Percentiles rank a stretch among this genome's conserved stretches.
phyloP scores from a whole-genome alignment of 805 yeast genomes.

The Metschnikowia kunwiensis region DNA sequence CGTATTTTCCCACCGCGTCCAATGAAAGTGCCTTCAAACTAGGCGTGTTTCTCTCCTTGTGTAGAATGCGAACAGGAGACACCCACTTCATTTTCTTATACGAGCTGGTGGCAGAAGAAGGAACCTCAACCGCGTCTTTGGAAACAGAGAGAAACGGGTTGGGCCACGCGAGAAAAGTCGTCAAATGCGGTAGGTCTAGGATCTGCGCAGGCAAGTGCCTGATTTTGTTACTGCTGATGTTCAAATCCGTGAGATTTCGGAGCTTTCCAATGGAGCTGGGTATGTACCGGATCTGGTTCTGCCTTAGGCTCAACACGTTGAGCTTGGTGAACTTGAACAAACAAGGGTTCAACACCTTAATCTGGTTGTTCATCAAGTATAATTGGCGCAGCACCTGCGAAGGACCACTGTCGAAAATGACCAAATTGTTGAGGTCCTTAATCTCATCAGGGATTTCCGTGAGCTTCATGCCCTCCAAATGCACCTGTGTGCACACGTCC shows the following conservation, averaged over 20 bases:
- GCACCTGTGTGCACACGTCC: slow-evolving; percentile 40
- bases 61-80: slow-evolving; percentile 27
- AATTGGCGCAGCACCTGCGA: slow-evolving; percentile 39
- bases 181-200: slow-evolving; percentile 41
- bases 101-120: slow-evolving; percentile 1
- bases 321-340: slow-evolving; percentile 50
- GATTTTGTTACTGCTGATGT: slow-evolving; percentile 50
- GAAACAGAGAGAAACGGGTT: slow-evolving; percentile 39
- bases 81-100: slow-evolving; percentile 13
- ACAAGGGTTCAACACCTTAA: slow-evolving; percentile 47
- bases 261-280: slow-evolving; percentile 22
- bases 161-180: slow-evolving; percentile 53
- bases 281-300: slow-evolving; percentile 31
- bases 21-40: slow-evolving; percentile 48
- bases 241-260: slow-evolving; percentile 44
- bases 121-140: slow-evolving; percentile 24
- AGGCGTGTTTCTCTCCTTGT: slow-evolving; percentile 30
- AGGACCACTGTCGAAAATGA: slow-evolving; percentile 34
- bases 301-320: slow-evolving; percentile 51
- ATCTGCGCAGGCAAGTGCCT: slow-evolving; percentile 53
- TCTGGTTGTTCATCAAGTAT: slow-evolving; percentile 48
- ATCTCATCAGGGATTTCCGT: slow-evolving; percentile 55
- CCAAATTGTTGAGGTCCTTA: slow-evolving; percentile 53
- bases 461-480: slow-evolving; percentile 47
- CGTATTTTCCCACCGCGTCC: slow-evolving; percentile 47